Base-by-base conservation (phyloP, 2,329 filamentous ascomycete genomes). In the Penicillium olsonii region DNA sequence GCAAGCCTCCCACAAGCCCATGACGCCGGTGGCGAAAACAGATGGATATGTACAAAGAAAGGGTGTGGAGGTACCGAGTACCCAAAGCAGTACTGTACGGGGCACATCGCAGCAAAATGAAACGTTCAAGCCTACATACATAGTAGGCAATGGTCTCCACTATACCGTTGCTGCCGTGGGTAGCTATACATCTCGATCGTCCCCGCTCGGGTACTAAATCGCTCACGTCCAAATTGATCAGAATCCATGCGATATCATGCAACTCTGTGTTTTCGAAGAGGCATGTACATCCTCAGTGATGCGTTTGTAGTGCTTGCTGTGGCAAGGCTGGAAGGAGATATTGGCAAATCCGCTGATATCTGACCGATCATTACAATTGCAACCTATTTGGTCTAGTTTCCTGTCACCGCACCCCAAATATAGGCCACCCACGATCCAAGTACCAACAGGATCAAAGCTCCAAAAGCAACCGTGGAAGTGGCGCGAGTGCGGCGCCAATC, bases 341-440 rank as follows among this genome's bases (percentile, higher is more conserved):
- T n/a, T n/a, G n/a, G n/a, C n/a, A n/a, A n/a, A n/a, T n/a, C 12
- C 5, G 7, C n/a, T 31, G 11, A 6, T 31, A n/a, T 31, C 33
- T 35, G 10, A 17, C 8, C 8, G 33, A 18, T 15, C 22, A 17
- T 29, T 9, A 14, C 34, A 31, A 27, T 37, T 29, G 37, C 3
- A 29, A 5, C 26, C 9, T 27, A 18, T 39, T 56, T 64, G 11
- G 51, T 57, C 50, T 79, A 77, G 46, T 81, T 74, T 0, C 78
- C 78, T 0, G 79, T 84, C 4, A 77, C 78, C 2, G 80, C 74
- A 7, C 82, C 82, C 81, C 81, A 85, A 52, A 85, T 82, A 61
- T 83, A 85, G 0, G 79, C 81, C 71, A 50, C 57, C 64, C 67
- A 68, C 22, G 59, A 71, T 0, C 82, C 82, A 9, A 81, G 26